These are phyloP conservation scores for Pythium apleroticum DNA, from an alignment of 352 stramenopile genomes.

Conservation along the genomic window DNA sequence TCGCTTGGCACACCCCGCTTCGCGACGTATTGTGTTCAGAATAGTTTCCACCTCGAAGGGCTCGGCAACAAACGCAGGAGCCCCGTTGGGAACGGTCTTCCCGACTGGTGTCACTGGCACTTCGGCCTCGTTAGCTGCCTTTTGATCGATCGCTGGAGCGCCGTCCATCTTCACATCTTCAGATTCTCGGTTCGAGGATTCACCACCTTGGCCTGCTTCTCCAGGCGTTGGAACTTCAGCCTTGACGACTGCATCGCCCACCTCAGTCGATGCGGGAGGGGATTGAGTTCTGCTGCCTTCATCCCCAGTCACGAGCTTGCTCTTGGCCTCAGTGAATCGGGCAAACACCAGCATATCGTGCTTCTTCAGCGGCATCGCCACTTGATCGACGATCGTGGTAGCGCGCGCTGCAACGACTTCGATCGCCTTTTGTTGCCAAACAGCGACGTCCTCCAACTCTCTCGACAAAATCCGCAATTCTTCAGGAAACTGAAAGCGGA, in stretches of 20 bases:
- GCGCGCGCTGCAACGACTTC: slow-evolving; percentile 46
- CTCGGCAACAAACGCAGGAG: slow-evolving; percentile 18
- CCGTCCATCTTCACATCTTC: background rate
- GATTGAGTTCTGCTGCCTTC: background rate
- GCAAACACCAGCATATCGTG: slow-evolving; percentile 66
- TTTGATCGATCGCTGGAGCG: background rate
- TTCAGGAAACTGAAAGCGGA: slow-evolving; percentile 77
- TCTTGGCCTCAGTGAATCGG: slow-evolving; percentile 30
- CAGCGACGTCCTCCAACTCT: slow-evolving; percentile 63
- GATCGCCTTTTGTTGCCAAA: slow-evolving; percentile 66
- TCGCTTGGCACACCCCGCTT: slow-evolving; percentile 60
- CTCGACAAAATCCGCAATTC: slow-evolving; percentile 73
- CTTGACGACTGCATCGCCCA: slow-evolving; percentile 1
- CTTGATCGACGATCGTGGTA: slow-evolving; percentile 32
- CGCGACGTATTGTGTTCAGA: slow-evolving; percentile 63
- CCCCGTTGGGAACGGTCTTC: background rate
- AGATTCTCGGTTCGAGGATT: background rate
- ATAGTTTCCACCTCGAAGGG: slow-evolving; percentile 47
- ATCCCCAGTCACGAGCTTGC: slow-evolving; percentile 12
- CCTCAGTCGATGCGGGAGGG: background rate
- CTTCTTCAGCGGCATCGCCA: slow-evolving; percentile 49
- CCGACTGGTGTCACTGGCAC: background rate
- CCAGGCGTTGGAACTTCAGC: background rate
- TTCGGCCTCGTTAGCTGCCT: background rate
- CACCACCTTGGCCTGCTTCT: background rate